These are phyloP conservation scores for Tulasnella sp. DNA, from an alignment of 768 basidiomycete species.

Conservation along the genomic window DNA sequence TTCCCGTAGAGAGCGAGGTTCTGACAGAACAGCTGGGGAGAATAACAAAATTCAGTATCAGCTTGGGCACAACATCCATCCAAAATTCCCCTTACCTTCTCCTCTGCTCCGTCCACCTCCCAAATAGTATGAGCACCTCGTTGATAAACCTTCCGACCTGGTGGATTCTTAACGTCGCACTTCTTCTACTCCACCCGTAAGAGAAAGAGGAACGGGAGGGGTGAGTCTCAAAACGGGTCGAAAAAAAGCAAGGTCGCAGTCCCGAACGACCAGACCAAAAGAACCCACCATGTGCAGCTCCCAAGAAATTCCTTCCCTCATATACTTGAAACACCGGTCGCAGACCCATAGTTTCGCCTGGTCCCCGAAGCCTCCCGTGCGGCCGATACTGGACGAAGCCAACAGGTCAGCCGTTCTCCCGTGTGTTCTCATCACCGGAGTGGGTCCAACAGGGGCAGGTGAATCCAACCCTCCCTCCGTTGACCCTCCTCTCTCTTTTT, in stretches of 20 bases:
- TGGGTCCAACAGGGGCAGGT: slow-evolving; percentile 23
- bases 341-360: slow-evolving; percentile 63
- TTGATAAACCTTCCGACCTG: slow-evolving; percentile 85
- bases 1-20: slow-evolving; percentile 94
- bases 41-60: too few relatives aligned
- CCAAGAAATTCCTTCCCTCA: slow-evolving; percentile 65
- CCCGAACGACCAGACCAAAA: slow-evolving; percentile 9
- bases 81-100: slow-evolving; percentile 54
- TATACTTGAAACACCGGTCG: slow-evolving; percentile 95
- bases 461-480: neutral
- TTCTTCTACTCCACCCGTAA: slow-evolving; percentile 42
- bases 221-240: neutral
- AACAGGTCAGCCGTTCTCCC: slow-evolving; percentile 68
- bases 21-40: slow-evolving; percentile 84
- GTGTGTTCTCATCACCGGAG: slow-evolving; percentile 53
- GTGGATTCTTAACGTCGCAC: slow-evolving; percentile 64
- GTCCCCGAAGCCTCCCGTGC: slow-evolving; percentile 35
- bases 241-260: neutral
- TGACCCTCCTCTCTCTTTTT: neutral
- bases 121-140: slow-evolving; percentile 83
- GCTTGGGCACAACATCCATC: too few relatives aligned
- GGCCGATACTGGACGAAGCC: slow-evolving; percentile 48
- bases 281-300: slow-evolving; percentile 50
- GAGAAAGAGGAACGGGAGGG: neutral
- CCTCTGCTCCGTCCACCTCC: slow-evolving; percentile 86